Conservation (phyloP, 2,329 filamentous ascomycete species). For the Clonostachys solani region DNA sequence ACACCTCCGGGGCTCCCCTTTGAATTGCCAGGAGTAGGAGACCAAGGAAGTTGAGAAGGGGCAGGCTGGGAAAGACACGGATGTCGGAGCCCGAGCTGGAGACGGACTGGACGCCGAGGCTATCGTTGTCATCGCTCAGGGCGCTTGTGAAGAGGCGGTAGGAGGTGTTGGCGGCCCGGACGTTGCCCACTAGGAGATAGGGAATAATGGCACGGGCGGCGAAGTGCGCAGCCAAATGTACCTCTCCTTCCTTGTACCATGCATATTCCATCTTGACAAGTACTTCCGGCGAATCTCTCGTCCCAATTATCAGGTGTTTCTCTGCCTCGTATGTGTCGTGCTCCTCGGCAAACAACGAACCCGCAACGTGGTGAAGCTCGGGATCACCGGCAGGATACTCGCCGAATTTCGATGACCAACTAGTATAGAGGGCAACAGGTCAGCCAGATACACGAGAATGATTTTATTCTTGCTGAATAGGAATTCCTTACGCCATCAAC, state of each 20-base stretch:
- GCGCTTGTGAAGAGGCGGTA: slow-evolving; percentile 58
- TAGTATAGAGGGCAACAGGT: slow-evolving; percentile 8
- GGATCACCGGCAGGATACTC: slow-evolving; percentile 89
- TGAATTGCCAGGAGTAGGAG: slow-evolving; percentile 81
- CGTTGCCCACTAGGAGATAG: slow-evolving; percentile 85
- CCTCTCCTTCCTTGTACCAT: slow-evolving; percentile 88
- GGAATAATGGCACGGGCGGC: slow-evolving; percentile 83
- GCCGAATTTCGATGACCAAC: slow-evolving; percentile 81
- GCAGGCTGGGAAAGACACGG: slow-evolving; percentile 82
- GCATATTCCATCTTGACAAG: slow-evolving; percentile 82
- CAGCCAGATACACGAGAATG: neutral
- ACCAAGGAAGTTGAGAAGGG: slow-evolving; percentile 92
- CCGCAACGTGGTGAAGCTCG: slow-evolving; percentile 89
- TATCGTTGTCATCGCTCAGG: slow-evolving; percentile 32
- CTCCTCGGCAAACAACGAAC: slow-evolving; percentile 86
- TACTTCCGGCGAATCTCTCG: slow-evolving; percentile 78
- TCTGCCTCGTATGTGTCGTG: slow-evolving; percentile 93
- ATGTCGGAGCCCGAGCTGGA: slow-evolving; percentile 69
- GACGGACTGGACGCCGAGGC: slow-evolving; percentile 75
- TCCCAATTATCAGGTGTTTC: slow-evolving; percentile 82
- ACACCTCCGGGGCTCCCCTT: slow-evolving; percentile 73
- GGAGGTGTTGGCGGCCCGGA: slow-evolving; percentile 81
- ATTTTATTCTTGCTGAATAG: neutral
- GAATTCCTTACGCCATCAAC: slow-evolving; percentile 63
- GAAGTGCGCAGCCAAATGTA: slow-evolving; percentile 83